These are phyloP conservation scores for Penicillium malachiteum DNA, from an alignment of 495 filamentous ascomycete species.

Conservation along the genomic window DNA sequence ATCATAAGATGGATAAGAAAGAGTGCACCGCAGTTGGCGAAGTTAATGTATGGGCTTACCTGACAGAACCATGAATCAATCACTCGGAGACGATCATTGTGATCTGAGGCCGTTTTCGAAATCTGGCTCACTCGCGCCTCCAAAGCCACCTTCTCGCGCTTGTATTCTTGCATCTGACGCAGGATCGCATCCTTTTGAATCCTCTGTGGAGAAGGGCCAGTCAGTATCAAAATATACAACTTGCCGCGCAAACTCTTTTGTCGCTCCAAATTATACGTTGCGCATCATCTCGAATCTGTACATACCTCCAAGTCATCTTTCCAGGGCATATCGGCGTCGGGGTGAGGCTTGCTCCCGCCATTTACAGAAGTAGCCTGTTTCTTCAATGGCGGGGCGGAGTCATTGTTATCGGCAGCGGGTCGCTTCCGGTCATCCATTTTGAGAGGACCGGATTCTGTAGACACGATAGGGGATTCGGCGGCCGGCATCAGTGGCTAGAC, in stretches of 20 bases:
- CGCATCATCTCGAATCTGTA: conserved; percentile 19
- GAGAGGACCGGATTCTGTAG: conserved; percentile 68
- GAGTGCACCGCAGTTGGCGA: too few species aligned
- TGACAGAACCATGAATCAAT: conserved; percentile 91
- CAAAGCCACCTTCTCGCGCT: conserved; percentile 76
- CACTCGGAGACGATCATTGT: conserved; percentile 88
- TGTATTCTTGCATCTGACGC: conserved; percentile 96
- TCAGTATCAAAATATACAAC: conserved; percentile 5
- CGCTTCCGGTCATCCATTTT: conserved; percentile 99
- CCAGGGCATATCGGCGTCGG: conserved; percentile 77
- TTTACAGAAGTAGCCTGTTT: conserved; percentile 75
- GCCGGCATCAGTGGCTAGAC: conserved; percentile 73
- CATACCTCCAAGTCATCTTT: conserved; percentile 90
- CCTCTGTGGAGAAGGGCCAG: conserved; percentile 52
- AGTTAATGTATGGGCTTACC: conserved; percentile 50
- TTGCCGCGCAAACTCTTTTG: not conserved
- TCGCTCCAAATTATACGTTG: not conserved
- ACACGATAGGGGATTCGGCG: conserved; percentile 67
- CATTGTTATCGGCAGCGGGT: conserved; percentile 74
- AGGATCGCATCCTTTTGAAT: conserved; percentile 98
- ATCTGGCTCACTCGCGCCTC: conserved; percentile 75
- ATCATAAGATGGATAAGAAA: too few species aligned
- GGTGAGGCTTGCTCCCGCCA: conserved; percentile 68
- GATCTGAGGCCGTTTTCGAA: conserved; percentile 68
- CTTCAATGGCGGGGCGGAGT: conserved; percentile 79